Evolutionary conservation across 495 filamentous ascomycete species (phyloP).

Genomic region (Letharia columbiana): DNA sequence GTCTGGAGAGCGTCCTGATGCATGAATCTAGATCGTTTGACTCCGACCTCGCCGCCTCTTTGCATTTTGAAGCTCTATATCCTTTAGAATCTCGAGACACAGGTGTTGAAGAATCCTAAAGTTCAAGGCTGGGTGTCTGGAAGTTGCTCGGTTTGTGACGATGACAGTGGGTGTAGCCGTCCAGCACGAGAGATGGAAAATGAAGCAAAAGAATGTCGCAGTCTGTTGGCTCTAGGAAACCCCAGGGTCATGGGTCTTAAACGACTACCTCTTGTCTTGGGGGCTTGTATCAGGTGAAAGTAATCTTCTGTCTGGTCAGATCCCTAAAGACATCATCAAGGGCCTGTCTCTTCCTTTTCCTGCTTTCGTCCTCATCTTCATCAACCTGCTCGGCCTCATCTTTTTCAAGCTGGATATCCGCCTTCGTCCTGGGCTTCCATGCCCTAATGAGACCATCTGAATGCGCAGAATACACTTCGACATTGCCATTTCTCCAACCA

Average conservation of each 20-base stretch:
- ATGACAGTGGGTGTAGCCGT: too few relatives aligned
- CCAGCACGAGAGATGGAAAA: not conserved
- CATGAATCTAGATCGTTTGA: too few relatives aligned
- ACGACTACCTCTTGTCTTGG: not conserved
- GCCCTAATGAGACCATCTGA: constrained; percentile 43
- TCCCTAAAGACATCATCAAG: constrained; percentile 37
- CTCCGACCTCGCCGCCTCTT: too few relatives aligned
- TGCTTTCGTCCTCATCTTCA: constrained; percentile 32
- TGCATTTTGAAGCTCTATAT: too few relatives aligned
- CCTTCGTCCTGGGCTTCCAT: constrained; percentile 49
- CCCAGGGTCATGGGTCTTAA: not conserved
- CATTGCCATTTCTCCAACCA: constrained; percentile 54
- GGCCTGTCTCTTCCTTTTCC: constrained; percentile 45
- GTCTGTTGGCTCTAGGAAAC: not conserved
- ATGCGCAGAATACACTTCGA: constrained; percentile 46
- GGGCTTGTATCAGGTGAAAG: constrained; percentile 22
- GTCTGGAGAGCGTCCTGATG: too few relatives aligned
- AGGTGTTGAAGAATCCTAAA: too few relatives aligned
- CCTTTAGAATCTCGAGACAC: too few relatives aligned
- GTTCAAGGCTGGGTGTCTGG: too few relatives aligned
- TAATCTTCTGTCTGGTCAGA: constrained; percentile 31
- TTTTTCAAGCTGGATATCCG: constrained; percentile 43
- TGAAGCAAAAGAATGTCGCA: not conserved
- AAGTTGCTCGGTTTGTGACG: too few relatives aligned
- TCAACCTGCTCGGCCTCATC: constrained; percentile 34